Evolutionary conservation across 352 stramenopile genomes (phyloP).

Genomic region (Globisporangium alternatum): DNA sequence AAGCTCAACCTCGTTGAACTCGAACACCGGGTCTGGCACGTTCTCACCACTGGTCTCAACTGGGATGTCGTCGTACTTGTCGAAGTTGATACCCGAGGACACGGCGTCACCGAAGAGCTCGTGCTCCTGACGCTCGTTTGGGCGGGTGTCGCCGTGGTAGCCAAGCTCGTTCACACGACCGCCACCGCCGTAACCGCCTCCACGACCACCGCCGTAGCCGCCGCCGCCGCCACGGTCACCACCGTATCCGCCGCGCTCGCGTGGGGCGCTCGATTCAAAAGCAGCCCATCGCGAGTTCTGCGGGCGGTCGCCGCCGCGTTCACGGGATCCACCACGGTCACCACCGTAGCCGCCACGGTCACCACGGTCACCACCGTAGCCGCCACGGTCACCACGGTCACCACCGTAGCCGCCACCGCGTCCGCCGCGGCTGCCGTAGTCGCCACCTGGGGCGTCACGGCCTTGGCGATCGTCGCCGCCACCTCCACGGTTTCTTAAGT

Average conservation of each 20-base stretch:
- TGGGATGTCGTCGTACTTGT: slow-evolving; percentile 98
- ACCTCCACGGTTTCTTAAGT: slow-evolving; percentile 49
- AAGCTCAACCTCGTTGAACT: slow-evolving; percentile 89
- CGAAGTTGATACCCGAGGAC: slow-evolving; percentile 98
- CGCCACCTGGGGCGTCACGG: slow-evolving; percentile 25
- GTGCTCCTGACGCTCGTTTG: slow-evolving; percentile 90
- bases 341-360: slow-evolving; percentile 23
- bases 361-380: slow-evolving; percentile 30
- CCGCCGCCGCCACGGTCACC: slow-evolving; percentile 26
- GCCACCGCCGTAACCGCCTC: slow-evolving; percentile 47
- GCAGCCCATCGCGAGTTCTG: slow-evolving; percentile 55
- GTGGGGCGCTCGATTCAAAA: slow-evolving; percentile 37
- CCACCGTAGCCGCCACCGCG: slow-evolving; percentile 21
- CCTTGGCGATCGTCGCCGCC: slow-evolving; percentile 23
- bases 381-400: slow-evolving; percentile 23
- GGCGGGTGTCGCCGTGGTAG: slow-evolving; percentile 94
- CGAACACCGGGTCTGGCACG: slow-evolving; percentile 89
- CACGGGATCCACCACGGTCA: slow-evolving; percentile 28
- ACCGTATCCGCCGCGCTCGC: slow-evolving; percentile 29
- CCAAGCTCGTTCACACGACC: slow-evolving; percentile 92
- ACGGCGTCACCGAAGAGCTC: slow-evolving; percentile 92
- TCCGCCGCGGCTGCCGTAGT: slow-evolving; percentile 25
- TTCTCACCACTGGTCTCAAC: slow-evolving; percentile 95
- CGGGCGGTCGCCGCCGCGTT: slow-evolving; percentile 27
- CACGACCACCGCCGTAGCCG: slow-evolving; percentile 24